Evolutionary conservation across 2,329 filamentous ascomycete species (phyloP), one percentile per base, ranked within the genome.

Genomic region (Aschersonia sp.): DNA sequence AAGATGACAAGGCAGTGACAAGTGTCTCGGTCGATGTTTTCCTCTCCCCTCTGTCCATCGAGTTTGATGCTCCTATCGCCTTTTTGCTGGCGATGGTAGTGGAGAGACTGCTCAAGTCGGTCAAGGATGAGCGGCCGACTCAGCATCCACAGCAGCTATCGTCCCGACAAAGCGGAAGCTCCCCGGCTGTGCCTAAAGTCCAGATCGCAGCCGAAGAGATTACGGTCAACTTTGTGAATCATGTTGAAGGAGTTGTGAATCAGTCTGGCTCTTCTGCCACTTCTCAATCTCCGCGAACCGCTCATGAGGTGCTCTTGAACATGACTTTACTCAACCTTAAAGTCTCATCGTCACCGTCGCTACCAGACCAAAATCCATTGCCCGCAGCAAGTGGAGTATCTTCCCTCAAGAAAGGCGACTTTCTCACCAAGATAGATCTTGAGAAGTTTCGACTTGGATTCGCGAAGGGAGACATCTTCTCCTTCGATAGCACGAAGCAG

Each of bases 391-490:
- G 45, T 43, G 40, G 47, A 31, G 42, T 47, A 9, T n/a, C 32
- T 6, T 42, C 44, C 30, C 47, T 47, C 31, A 45, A 49, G 31
- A 64, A 55, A 12, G 45, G 51, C 20, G 58, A 54, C 38, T 52
- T 55, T 10, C 47, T 58, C 40, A 67, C 58, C 4, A 69, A 61
- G 41, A 55, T 80, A 9, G 65, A 71, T 43, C 56, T 82, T 2
- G 68, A 76, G 52, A 77, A 75, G 51, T 77, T 84, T 55, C 68
- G 67, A 0, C 78, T 84, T 54, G 79, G 80, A 1, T 83, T 84
- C 56, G 69, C 72, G 2, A 69, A 76, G 51, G 77, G 77, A 40
- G 74, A 80, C 48, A 81, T 84, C 38, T 52, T 84, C 38, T 81
- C 75, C 1, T 84, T 84, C 51, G 74, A 82, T 53, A 69, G 71